Base-by-base conservation (phyloP, 1,284 basidiomycete genomes). In the Marasmius fiardii region DNA sequence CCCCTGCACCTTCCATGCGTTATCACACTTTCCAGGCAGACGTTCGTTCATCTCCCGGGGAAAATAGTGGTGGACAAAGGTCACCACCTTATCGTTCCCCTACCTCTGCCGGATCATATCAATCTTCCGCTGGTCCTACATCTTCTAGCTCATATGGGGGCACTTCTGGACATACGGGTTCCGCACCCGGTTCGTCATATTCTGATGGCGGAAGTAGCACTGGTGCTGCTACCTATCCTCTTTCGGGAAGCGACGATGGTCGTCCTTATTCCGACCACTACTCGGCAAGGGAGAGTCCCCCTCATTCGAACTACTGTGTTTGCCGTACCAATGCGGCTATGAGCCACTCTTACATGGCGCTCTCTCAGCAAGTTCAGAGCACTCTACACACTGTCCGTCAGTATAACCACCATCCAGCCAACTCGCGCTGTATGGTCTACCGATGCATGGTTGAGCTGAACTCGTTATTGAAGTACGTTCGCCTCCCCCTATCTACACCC, bases 281-380 rank as follows among this genome's bases (percentile, higher is more conserved):
- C 59, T 62, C 72, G 44, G 64, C 70, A 28, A 65, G 51, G 47
- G 51, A 41, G 34, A 53, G 57, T 50, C 54, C 58, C 65, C 71
- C 60, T 66, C 72, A 51, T 69, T 67, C 31, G 58, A 70, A 74
- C 18, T 76, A 76, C 59, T 90, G 87, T 65, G 65, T 80, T 23
- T 90, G 88, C 71, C 78, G 86, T 33, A 81, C 78, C 51, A 84
- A 78, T 64, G 83, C 86, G 50, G 81, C 76, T 2, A 77, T 80
- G 12, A 80, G 72, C 44, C 75, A 84, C 55, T 74, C 81, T 8
- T 78, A 88, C 61, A 76, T 86, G 53, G 71, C 77, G 16, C 76
- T 90, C 33, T 78, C 79, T 10, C 84, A 87, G 52, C 82, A 88
- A 58, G 76, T 90, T 23, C 82, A 86, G 60, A 77, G 64, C 50